Base-by-base conservation (phyloP, 768 basidiomycete genomes). In the Panaeolus cyanescens region DNA sequence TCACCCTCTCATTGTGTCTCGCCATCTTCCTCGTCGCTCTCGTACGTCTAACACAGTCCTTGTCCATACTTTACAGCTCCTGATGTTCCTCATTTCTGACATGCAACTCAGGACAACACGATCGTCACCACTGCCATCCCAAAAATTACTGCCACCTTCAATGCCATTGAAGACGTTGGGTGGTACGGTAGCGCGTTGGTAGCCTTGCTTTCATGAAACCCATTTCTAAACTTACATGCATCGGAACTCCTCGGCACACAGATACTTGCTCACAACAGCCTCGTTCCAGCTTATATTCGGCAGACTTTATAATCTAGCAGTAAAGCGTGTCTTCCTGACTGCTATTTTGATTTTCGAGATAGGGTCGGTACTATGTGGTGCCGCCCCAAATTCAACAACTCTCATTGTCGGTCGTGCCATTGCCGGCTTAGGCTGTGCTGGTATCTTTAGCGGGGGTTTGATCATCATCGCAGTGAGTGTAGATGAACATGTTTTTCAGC, bases 311-410 rank as follows among this genome's bases (percentile, higher is more conserved):
- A 50, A 50, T 28, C 31, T 58, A 1, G 55, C 68, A n/a, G 62
- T 67, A 3, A 71, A 71, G 37, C 42, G 36, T 6, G 63, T 66
- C 42, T 67, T 65, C 37, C 58, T 67, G 20, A 3, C 22, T 32
- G 59, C 64, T 1, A 65, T 70, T 31, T 30, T 19, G 30, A 59
- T 68, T 33, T 71, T 71, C 50, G 67, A 67, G 56, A 25, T 68
- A 6, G 68, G 70, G 8, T 63, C 62, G 19, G 40, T 71, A 10
- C 64, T 82, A 36, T 83, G 80, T 64, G 83, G 78, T 25, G 70
- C 75, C n/a, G 59, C 70, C 12, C 59, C 67, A 9, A 64, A 61
- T 30, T 63, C 63, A 17, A 60, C 54, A 5, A 59, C 65, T 45
- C 56, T 71, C 32, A 71, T 71, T n/a, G 50, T 67, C 25, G 70